A percentile compares a stretch with the other conserved stretches of the same genome.
phyloP scores from a whole-genome alignment of 257 asterid genomes.

The Mentha longifolia region DNA sequence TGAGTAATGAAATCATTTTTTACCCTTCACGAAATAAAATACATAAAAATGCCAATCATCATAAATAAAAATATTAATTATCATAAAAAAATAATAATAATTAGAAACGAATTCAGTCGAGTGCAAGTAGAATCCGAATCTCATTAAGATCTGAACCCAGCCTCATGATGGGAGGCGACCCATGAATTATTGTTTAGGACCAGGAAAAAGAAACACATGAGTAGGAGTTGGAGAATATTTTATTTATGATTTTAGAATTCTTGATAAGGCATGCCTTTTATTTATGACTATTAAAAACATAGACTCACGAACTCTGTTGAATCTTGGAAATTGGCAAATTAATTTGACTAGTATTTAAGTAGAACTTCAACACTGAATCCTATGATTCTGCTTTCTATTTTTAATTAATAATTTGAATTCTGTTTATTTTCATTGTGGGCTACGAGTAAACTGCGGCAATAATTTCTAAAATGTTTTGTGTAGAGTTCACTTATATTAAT shows the following conservation, averaged over 20 bases:
- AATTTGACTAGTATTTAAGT: neutral
- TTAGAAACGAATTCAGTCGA: no score
- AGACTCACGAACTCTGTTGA: constrained; percentile 22
- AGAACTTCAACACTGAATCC: constrained; percentile 33
- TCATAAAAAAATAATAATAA: no score
- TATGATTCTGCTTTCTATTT: constrained; percentile 23
- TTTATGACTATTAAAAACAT: constrained; percentile 1
- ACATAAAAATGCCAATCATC: no score
- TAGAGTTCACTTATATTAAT: no score
- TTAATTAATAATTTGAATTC: neutral
- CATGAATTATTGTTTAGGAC: no score
- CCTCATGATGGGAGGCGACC: no score
- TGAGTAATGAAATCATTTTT: no score
- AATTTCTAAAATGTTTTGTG: no score
- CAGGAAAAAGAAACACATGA: neutral
- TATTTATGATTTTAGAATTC: neutral
- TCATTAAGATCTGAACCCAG: no score
- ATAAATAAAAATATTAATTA: no score
- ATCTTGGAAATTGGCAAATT: constrained; percentile 37
- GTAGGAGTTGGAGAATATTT: neutral
- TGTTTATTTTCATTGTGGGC: neutral
- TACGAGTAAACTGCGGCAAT: neutral
- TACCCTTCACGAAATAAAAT: no score
- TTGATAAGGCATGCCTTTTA: neutral
- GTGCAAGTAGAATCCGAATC: no score